A percentile compares a stretch with the other conserved stretches of the same genome.
These are phyloP conservation scores for Neofusicoccum sp. DNA, from an alignment of 2,329 filamentous ascomycete genomes.

Conservation along the genomic window DNA sequence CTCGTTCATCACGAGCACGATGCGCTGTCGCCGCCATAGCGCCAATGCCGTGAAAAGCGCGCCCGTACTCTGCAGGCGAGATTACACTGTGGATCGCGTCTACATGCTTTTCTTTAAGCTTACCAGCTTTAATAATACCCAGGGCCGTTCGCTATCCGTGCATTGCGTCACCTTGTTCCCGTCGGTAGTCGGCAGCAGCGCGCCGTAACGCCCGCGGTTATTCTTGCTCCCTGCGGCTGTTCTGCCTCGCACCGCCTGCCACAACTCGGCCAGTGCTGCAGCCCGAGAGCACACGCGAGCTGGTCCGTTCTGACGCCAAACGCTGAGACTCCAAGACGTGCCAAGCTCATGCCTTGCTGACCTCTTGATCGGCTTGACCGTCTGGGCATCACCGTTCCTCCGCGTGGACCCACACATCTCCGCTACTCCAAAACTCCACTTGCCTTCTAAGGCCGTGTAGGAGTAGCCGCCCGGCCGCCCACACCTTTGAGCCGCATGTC, in stretches of 20 bases:
- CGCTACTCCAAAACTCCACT: conserved; percentile 15
- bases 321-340: conserved; percentile 15
- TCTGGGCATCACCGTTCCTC: neutral
- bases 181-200: neutral
- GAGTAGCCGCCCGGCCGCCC: conserved; percentile 6
- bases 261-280: neutral
- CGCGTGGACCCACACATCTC: conserved; percentile 1
- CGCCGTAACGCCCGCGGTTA: neutral
- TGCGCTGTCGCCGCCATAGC: neutral
- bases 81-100: neutral
- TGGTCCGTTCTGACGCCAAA: conserved; percentile 10
- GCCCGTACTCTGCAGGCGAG: neutral
- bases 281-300: neutral
- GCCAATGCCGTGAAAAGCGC: neutral
- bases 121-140: neutral
- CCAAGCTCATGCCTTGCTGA: conserved; percentile 16
- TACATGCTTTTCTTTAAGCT: conserved; percentile 3
- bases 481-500: conserved; percentile 1
- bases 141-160: neutral
- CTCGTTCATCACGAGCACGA: neutral
- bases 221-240: neutral
- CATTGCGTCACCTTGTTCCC: neutral
- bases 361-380: neutral
- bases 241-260: neutral
- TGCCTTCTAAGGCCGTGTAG: neutral